Base-by-base conservation (phyloP, 164 flowering plant species). In the Vitis rupestris region DNA sequence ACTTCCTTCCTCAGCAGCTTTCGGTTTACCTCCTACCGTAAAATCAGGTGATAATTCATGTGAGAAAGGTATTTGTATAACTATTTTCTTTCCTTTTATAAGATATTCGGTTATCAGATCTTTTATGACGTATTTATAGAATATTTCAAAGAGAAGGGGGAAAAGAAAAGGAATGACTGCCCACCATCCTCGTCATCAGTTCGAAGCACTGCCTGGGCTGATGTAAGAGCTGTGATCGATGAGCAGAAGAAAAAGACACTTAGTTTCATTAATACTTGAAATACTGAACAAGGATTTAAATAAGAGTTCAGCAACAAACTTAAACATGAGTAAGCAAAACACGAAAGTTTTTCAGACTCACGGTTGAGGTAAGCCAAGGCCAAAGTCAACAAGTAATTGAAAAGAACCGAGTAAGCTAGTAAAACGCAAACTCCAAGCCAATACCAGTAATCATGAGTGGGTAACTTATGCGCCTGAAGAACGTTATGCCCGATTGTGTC, bases 381-480 rank as follows among this genome's bases (percentile, higher is more conserved):
- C 73, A 82, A 58, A 51, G 88, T 90, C 73, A 88, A 83, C 19
- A 85, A 1, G 65, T 29, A 69, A 72, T 91, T 94, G 84, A 92
- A 92, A 64, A 92, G 62, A 17, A 89, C 0, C 4, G 85, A 64
- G 79, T 86, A 92, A 12, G 62, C 76, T n/a, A 85, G 11, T 50
- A 94, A 65, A 67, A 73, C 91, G 57, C 82, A 85, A 70, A 89
- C 82, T 16, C 98, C 97, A 62, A 90, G 56, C 98, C 98, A 91
- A 72, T 86, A 94, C 98, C 97, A 94, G 61, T 80, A 53, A 63
- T 66, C 82, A 49, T 49, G 76, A 64, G 23, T 72, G 5, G 94
- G 93, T 64, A 94, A 74, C 73, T 76, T 70, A 66, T 80, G 87
- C 23, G 59, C 60, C 10, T 76, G 73, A 48, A 94, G 92, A 75